These are phyloP conservation scores for Phytophthora sansomeana DNA, from an alignment of 352 stramenopile genomes.

Conservation along the genomic window DNA sequence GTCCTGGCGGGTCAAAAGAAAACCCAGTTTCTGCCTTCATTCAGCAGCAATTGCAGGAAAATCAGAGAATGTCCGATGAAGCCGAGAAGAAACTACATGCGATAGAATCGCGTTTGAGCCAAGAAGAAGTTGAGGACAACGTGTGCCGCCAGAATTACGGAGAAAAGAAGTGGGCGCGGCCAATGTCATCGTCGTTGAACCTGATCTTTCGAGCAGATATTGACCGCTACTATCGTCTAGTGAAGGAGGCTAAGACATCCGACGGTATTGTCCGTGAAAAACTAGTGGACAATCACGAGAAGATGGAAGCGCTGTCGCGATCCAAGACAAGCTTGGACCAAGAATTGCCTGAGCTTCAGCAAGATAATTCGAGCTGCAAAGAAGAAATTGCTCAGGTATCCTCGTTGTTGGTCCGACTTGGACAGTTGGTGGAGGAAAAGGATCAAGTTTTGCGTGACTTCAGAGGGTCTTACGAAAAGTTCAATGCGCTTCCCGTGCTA, in stretches of 20 bases:
- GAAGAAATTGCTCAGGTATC: slow-evolving; percentile 60
- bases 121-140: slow-evolving; percentile 77
- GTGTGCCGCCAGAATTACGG: slow-evolving; percentile 77
- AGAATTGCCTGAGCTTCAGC: slow-evolving; percentile 55
- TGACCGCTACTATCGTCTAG: slow-evolving; percentile 78
- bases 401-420: slow-evolving; percentile 59
- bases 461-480: slow-evolving; percentile 58
- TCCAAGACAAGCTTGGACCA: slow-evolving; percentile 66
- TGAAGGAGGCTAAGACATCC: slow-evolving; percentile 75
- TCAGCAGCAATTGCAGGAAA: slow-evolving; percentile 60
- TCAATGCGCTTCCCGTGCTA: slow-evolving; percentile 63
- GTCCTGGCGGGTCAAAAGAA: slow-evolving; percentile 28
- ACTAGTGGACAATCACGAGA: slow-evolving; percentile 40
- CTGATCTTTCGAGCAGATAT: slow-evolving; percentile 69
- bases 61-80: slow-evolving; percentile 55
- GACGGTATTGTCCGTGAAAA: slow-evolving; percentile 72
- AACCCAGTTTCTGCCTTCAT: slow-evolving; percentile 50
- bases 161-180: slow-evolving; percentile 56
- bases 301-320: slow-evolving; percentile 51
- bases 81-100: slow-evolving; percentile 64
- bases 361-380: slow-evolving; percentile 64
- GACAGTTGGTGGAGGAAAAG: slow-evolving; percentile 65
- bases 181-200: slow-evolving; percentile 61
- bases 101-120: slow-evolving; percentile 60
- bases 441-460: slow-evolving; percentile 68